These are phyloP conservation scores for Neltuma alba DNA, from an alignment of 306 rosid genomes.

Conservation along the genomic window DNA sequence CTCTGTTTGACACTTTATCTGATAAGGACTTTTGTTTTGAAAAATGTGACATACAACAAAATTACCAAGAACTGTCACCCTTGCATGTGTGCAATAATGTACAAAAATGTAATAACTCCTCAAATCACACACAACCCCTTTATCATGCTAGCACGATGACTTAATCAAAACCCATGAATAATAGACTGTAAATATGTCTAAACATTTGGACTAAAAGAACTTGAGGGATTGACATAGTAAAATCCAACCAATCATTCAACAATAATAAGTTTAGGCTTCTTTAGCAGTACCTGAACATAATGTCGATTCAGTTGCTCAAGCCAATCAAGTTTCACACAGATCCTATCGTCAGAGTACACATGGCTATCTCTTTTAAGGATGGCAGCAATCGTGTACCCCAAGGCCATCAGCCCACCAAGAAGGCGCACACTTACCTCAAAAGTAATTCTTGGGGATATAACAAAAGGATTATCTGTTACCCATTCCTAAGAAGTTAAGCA, in stretches of 20 bases:
- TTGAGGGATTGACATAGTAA: constrained; percentile 7
- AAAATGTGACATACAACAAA: constrained; percentile 4
- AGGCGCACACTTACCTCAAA: constrained; percentile 99
- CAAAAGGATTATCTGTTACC: constrained; percentile 96
- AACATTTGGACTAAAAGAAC: constrained; percentile 16
- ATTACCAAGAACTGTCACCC: not conserved
- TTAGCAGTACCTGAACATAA: constrained; percentile 80
- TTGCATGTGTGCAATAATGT: not conserved
- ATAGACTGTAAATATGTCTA: constrained; percentile 27
- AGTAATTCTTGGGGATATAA: constrained; percentile 98
- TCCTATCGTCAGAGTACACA: constrained; percentile 72
- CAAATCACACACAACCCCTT: not conserved
- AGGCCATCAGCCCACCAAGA: constrained; percentile 98
- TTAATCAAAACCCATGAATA: constrained; percentile 19
- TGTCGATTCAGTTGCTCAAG: constrained; percentile 88
- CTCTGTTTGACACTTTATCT: not conserved
- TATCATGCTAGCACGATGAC: not conserved
- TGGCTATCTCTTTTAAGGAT: constrained; percentile 94
- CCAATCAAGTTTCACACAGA: constrained; percentile 93
- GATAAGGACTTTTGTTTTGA: not conserved
- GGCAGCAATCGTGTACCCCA: constrained; percentile 97
- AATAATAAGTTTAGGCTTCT: not conserved
- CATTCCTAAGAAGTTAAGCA: constrained; percentile 72
- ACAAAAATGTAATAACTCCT: not conserved
- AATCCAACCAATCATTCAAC: constrained; percentile 27